A percentile compares a stretch with the other conserved stretches of the same genome.
phyloP scores from a whole-genome alignment of 2,329 filamentous ascomycete genomes.

The Elsinoe australis region DNA sequence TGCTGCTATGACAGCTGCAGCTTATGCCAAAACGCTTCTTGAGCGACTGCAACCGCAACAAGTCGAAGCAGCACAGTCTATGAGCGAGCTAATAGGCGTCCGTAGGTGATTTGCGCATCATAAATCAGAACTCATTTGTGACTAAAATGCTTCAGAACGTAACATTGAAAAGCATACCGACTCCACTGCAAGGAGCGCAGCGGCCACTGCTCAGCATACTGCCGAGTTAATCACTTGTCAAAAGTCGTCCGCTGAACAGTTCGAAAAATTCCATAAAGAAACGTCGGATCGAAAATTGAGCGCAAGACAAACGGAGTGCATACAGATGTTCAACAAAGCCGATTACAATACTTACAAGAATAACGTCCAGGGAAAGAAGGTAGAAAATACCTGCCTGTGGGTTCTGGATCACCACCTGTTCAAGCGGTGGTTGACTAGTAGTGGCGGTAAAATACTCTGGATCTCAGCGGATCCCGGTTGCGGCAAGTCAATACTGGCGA shows the following conservation, averaged over 20 bases:
- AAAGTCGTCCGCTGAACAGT: no score
- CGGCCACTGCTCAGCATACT: background rate
- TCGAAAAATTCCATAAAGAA: no score
- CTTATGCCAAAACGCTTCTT: constrained; percentile 22
- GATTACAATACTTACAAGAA: constrained; percentile 30
- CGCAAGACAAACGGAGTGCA: constrained; percentile 2
- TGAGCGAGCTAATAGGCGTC: background rate
- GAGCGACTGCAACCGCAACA: background rate
- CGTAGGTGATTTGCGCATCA: background rate
- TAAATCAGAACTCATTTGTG: no score
- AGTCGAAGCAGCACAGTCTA: background rate
- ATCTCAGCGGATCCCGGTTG: no score
- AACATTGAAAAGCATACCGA: background rate
- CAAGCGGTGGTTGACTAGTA: constrained; percentile 27
- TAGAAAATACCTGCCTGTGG: constrained; percentile 31
- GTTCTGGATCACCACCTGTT: constrained; percentile 28
- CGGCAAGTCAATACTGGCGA: constrained; percentile 33
- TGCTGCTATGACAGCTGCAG: constrained; percentile 23
- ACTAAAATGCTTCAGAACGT: no score
- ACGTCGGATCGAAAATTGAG: background rate
- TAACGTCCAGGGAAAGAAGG: constrained; percentile 26
- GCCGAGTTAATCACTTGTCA: background rate
- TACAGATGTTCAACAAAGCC: constrained; percentile 24
- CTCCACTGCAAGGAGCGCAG: background rate
- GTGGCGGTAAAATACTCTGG: no score